These are phyloP conservation scores for Suillus variegatus DNA, from an alignment of 768 basidiomycete genomes.

Conservation along the genomic window DNA sequence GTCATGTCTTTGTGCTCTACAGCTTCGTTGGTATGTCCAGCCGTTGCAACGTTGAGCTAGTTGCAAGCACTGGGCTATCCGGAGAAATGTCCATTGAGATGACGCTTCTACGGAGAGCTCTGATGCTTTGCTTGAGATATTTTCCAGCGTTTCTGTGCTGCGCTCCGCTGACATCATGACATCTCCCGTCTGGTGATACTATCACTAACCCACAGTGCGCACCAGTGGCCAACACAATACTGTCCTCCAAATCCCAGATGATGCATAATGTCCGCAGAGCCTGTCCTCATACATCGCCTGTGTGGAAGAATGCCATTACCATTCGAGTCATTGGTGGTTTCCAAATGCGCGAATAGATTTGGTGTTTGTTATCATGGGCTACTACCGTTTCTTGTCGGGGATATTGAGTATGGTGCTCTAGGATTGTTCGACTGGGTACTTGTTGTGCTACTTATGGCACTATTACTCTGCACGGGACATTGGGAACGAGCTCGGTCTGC, in stretches of 20 bases:
- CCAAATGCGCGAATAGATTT: not conserved
- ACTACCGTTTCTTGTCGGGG: not conserved
- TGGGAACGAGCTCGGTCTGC: no score
- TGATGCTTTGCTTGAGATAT: not conserved
- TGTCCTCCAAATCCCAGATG: not conserved
- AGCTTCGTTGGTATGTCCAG: not conserved
- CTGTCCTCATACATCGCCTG: not conserved
- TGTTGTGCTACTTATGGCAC: not conserved
- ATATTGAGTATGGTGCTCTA: not conserved
- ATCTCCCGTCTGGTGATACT: not conserved
- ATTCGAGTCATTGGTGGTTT: not conserved
- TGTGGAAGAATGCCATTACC: not conserved
- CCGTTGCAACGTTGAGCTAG: not conserved
- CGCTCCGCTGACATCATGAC: not conserved
- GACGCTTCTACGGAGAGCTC: not conserved
- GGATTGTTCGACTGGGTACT: not conserved
- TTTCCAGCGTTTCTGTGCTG: not conserved
- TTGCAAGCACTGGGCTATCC: not conserved
- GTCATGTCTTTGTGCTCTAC: not conserved
- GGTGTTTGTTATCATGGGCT: not conserved
- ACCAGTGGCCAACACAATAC: not conserved
- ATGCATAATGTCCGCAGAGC: not conserved
- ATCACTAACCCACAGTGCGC: not conserved
- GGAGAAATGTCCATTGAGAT: not conserved
- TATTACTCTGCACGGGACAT: not conserved